Percentiles rank a stretch among this genome's conserved stretches.
Conservation (phyloP, 73 alveolate species). For the Symbiodinium natans region DNA sequence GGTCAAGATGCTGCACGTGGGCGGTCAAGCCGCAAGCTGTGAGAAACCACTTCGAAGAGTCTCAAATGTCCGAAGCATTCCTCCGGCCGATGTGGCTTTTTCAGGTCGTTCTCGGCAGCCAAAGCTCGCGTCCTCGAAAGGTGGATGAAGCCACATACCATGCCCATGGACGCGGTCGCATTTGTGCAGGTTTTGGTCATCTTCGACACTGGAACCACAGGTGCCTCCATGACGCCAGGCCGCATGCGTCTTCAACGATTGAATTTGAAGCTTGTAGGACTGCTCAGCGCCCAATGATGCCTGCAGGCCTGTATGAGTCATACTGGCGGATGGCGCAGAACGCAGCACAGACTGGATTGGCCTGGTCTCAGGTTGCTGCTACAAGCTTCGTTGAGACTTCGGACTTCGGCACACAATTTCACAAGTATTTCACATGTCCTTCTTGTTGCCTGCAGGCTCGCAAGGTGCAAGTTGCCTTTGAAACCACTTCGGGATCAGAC, state of each 20-base stretch:
- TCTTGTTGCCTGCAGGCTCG: slow-evolving; percentile 5
- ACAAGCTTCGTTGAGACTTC: background rate
- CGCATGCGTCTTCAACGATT: background rate
- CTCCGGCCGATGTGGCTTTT: too few relatives aligned
- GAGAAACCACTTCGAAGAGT: too few relatives aligned
- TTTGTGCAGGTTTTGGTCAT: slow-evolving; percentile 32
- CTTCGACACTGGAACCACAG: slow-evolving; percentile 80
- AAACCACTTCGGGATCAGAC: background rate
- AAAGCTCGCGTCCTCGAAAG: background rate
- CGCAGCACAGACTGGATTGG: background rate
- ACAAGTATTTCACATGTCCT: background rate
- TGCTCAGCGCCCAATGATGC: too few relatives aligned
- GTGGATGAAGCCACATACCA: background rate
- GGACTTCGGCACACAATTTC: background rate
- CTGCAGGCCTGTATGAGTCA: slow-evolving; percentile 25
- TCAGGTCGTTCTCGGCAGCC: background rate
- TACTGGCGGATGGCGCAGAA: slow-evolving; percentile 9
- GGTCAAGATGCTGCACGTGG: slow-evolving; percentile 37
- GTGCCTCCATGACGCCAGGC: slow-evolving; percentile 58
- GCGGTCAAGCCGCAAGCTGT: slow-evolving; percentile 19
- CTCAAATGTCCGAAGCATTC: too few relatives aligned
- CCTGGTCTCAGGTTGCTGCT: slow-evolving; percentile 12
- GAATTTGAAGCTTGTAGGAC: background rate
- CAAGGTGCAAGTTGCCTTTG: slow-evolving; percentile 13
- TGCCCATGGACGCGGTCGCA: background rate